These are phyloP conservation scores for Globisporangium perplexum DNA, from an alignment of 352 stramenopile species.

Conservation along the genomic window DNA sequence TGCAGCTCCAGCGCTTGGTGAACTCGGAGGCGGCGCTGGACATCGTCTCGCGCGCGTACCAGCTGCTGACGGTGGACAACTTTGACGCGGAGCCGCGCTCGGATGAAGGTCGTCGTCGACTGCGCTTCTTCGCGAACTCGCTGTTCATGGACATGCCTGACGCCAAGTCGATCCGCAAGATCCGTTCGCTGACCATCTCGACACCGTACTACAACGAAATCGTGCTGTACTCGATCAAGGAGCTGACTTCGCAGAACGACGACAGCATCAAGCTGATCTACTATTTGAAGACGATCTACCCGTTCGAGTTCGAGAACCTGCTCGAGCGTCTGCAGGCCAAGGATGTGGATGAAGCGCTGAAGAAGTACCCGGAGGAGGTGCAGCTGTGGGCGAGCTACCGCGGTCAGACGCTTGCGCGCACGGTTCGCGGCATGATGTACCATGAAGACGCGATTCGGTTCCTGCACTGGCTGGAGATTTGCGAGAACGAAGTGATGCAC, in stretches of 20 bases:
- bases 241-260: constrained; percentile 78
- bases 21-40: constrained; percentile 79
- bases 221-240: constrained; percentile 87
- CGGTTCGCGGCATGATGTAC: constrained; percentile 87
- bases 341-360: constrained; percentile 81
- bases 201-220: constrained; percentile 91
- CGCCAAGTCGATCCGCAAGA: constrained; percentile 80
- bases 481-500: constrained; percentile 85
- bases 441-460: constrained; percentile 84
- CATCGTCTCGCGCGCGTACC: constrained; percentile 81
- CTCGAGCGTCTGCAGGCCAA: constrained; percentile 70
- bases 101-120: constrained; percentile 74
- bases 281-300: constrained; percentile 91
- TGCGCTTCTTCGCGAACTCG: constrained; percentile 87
- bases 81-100: constrained; percentile 86
- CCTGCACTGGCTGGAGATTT: constrained; percentile 85
- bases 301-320: constrained; percentile 83
- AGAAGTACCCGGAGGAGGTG: constrained; percentile 76
- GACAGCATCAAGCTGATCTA: constrained; percentile 96
- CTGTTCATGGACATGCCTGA: constrained; percentile 90
- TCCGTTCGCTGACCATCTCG: constrained; percentile 75
- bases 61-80: constrained; percentile 86
- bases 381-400: constrained; percentile 83
- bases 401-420: constrained; percentile 80
- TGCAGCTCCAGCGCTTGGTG: constrained; percentile 74